Conservation (phyloP, 768 basidiomycete genomes). For the Suillus hirtellus region DNA sequence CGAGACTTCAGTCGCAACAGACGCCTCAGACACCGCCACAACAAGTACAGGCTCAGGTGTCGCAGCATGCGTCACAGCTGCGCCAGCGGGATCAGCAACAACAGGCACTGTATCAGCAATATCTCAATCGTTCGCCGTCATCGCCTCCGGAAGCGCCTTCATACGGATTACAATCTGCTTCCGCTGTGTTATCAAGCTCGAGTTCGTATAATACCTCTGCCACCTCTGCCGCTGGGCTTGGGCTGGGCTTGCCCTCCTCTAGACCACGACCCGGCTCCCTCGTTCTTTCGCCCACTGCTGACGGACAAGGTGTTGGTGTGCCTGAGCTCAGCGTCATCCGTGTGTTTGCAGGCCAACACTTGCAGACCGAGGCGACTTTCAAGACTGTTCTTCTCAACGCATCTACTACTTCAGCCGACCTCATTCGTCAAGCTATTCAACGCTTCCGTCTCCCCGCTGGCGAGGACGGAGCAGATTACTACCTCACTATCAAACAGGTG, state of each 20-base stretch:
- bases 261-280: conserved; percentile 78
- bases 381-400: conserved; percentile 94
- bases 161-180: conserved; percentile 76
- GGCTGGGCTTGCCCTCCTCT: conserved; percentile 48
- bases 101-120: conserved; percentile 84
- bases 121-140: conserved; percentile 84
- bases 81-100: conserved; percentile 89
- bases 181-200: conserved; percentile 55
- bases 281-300: conserved; percentile 61
- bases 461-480: conserved; percentile 67
- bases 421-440: conserved; percentile 91
- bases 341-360: conserved; percentile 88
- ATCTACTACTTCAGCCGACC: conserved; percentile 78
- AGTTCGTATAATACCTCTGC: conserved; percentile 42
- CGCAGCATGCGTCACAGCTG: conserved; percentile 62
- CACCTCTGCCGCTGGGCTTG: conserved; percentile 42
- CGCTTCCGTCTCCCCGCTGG: conserved; percentile 81
- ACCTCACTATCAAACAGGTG: conserved; percentile 90
- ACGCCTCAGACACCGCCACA: conserved; percentile 32
- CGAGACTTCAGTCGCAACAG: conserved; percentile 23
- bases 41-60: conserved; percentile 46
- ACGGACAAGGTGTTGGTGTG: conserved; percentile 61
- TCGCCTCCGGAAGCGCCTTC: conserved; percentile 74
- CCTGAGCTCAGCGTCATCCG: conserved; percentile 93
- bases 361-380: conserved; percentile 96